Percentiles rank a stretch among this genome's conserved stretches.
These are phyloP conservation scores for Lycium barbarum DNA, from an alignment of 257 asterid genomes.

Conservation along the genomic window DNA sequence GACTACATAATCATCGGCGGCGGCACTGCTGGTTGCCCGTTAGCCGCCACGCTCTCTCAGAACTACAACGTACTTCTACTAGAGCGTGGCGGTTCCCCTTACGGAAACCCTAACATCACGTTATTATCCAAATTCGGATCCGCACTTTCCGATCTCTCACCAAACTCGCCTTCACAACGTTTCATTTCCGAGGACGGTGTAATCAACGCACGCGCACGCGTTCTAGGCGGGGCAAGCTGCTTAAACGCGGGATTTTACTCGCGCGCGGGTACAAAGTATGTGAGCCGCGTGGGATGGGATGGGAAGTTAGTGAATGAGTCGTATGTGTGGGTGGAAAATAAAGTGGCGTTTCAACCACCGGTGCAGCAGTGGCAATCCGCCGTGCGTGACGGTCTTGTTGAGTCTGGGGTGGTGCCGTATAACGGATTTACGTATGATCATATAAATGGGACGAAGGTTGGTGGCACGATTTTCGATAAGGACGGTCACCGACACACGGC, in stretches of 20 bases:
- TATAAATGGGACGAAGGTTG: conserved; percentile 70
- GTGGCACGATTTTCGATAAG: conserved; percentile 71
- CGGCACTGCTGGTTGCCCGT: conserved; percentile 89
- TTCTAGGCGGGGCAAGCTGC: conserved; percentile 73
- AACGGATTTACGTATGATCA: conserved; percentile 85
- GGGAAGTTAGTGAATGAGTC: conserved; percentile 58
- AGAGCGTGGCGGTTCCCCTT: conserved; percentile 81
- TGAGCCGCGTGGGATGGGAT: conserved; percentile 59
- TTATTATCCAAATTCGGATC: conserved; percentile 57
- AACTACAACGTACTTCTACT: conserved; percentile 66
- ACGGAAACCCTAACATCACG: conserved; percentile 74
- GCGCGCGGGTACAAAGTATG: conserved; percentile 57
- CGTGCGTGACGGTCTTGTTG: conserved; percentile 68
- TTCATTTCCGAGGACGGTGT: conserved; percentile 87
- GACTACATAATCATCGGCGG: conserved; percentile 85
- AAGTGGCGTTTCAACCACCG: conserved; percentile 71
- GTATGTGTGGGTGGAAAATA: conserved; percentile 70
- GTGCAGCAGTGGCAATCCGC: conserved; percentile 75
- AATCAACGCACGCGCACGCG: conserved; percentile 69
- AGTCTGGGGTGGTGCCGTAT: conserved; percentile 60
- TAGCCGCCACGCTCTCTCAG: conserved; percentile 83
- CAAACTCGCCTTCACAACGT: conserved; percentile 74
- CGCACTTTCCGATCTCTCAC: conserved; percentile 63
- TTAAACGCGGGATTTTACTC: conserved; percentile 80
- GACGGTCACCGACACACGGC: conserved; percentile 73